These are phyloP conservation scores for Wickerhamomyces hampshirensis DNA, from an alignment of 805 yeast genomes.

Conservation along the genomic window DNA sequence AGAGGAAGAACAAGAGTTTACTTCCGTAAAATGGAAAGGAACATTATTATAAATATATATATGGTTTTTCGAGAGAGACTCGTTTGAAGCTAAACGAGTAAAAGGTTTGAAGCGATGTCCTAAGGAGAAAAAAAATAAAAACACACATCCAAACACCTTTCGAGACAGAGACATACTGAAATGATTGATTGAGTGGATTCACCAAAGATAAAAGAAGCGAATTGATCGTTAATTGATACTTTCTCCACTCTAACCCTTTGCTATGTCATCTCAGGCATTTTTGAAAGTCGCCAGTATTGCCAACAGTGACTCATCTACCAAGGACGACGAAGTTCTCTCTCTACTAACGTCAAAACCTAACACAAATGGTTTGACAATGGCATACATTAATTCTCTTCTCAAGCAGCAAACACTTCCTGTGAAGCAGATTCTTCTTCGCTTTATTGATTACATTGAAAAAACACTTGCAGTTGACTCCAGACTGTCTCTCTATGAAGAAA, in stretches of 20 bases:
- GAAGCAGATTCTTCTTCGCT: conserved; percentile 11
- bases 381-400: conserved; percentile 11
- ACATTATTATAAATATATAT: no score
- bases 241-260: background rate
- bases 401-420: conserved; percentile 20
- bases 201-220: no score
- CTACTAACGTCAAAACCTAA: conserved; percentile 5
- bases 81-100: no score
- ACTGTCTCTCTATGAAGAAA: conserved; percentile 6
- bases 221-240: no score
- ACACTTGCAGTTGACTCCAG: background rate
- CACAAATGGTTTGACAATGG: conserved; percentile 1
- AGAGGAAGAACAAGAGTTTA: no score
- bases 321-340: conserved; percentile 12
- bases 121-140: no score
- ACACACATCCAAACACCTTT: no score
- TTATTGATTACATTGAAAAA: conserved; percentile 7
- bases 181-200: no score
- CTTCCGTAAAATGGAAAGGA: no score
- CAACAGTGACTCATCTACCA: conserved; percentile 7
- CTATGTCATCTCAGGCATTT: conserved; percentile 17
- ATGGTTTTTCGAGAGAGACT: no score
- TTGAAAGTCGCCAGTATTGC: conserved; percentile 13
- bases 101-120: no score
- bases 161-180: no score